A percentile compares a stretch with the other conserved stretches of the same genome.
Evolutionary conservation across 75 land plant genomes (phyloP).

Genomic region (Gnetum montanum): DNA sequence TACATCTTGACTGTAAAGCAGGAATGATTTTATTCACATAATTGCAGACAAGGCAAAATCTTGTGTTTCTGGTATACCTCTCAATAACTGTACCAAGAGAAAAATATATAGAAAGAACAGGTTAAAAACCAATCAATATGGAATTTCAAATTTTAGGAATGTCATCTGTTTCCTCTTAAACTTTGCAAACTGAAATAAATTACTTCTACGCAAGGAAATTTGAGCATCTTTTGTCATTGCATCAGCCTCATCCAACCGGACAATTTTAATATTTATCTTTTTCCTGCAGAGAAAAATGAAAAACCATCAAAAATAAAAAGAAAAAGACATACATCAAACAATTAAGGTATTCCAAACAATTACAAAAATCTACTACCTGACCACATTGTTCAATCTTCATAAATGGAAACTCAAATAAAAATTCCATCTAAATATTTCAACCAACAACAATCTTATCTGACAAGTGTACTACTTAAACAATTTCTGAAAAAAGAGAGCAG

Average conservation of each 20-base stretch:
- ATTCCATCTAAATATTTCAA: no score
- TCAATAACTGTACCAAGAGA: constrained; percentile 63
- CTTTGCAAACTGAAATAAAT: no score
- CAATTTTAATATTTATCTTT: constrained; percentile 67
- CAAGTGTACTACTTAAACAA: no score
- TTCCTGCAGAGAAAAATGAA: constrained; percentile 30
- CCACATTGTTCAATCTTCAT: no score
- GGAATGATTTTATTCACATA: constrained; percentile 98
- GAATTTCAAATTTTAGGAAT: neutral
- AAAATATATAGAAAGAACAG: constrained; percentile 3
- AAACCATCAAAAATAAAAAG: neutral
- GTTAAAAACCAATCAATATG: constrained; percentile 1
- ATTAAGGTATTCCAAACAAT: neutral
- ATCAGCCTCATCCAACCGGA: constrained; percentile 94
- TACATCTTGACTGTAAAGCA: constrained; percentile 95
- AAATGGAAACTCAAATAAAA: no score
- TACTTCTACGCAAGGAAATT: constrained; percentile 89
- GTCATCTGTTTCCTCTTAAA: no score
- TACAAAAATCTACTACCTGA: no score
- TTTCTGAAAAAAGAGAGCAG: no score
- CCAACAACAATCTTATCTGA: no score
- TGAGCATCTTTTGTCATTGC: constrained; percentile 99
- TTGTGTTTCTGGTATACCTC: constrained; percentile 88
- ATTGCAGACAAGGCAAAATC: constrained; percentile 94
- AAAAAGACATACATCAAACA: no score